Evolutionary conservation across 129 eudicot genomes (phyloP), one percentile per base, ranked within the genome.

Genomic region (Chrysanthemum makinoi): DNA sequence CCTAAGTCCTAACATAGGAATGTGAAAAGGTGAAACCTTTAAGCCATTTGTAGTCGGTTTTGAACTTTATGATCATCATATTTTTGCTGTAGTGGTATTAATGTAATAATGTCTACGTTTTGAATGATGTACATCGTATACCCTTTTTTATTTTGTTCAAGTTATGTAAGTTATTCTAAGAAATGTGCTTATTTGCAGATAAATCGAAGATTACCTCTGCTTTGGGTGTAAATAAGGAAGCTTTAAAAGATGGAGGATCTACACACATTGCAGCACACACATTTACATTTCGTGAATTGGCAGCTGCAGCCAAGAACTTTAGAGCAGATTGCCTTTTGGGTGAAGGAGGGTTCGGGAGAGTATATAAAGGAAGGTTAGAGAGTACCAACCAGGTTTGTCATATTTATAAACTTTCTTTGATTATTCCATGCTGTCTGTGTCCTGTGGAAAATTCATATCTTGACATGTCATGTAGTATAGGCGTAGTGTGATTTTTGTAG

Each of bases 311-410:
- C 59, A 91, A 85, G 76, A 88, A 91, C 78, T 91, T 91, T 77
- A 84, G 97, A 79, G 89, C 88, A 28, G 96, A 91, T 80, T 91
- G 83, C 83, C 96, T 88, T 49, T 68, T 91, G 77, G 97, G 97
- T 18, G 97, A 91, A 81, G 97, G 97, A 64, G 97, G 97, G 15
- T 88, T 91, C 68, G 97, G 97, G 50, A 83, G 87, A 80, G 97
- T 91, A 48, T 91, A 88, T 54, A 88, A 77, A 75, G 97, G 97
- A 67, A 70, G 82, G 35, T 79, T 88, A 54, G 97, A 91, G 70
- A 86, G 90, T 73, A 88, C 94, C 60, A 86, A 82, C 81, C 96
- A 91, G 97, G 97, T 91, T 78, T 24, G 71, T 65, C 18, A n/a
- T 48, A 52, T 47, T 46, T 52, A 70, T 64, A 1, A 3, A 61